Percentiles rank a stretch among this genome's conserved stretches.
Conservation (phyloP, 139 green algal genomes). For the Chlorella sp. region DNA sequence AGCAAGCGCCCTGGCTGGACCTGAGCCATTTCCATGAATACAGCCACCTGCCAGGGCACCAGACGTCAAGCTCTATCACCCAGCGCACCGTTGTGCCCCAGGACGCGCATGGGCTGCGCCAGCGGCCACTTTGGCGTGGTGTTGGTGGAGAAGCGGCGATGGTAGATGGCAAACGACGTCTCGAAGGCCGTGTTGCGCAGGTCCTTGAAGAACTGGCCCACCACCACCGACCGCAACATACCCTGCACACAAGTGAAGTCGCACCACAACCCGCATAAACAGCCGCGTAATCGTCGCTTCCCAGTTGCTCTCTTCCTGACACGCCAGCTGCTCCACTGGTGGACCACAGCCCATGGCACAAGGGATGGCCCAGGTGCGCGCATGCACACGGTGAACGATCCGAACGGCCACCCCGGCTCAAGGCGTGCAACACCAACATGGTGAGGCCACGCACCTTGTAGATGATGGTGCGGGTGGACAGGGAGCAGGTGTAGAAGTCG, state of each 20-base stretch:
- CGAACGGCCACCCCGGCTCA: too few species aligned
- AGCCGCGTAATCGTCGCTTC: neutral
- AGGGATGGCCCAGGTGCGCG: too few species aligned
- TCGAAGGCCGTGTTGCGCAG: slow-evolving; percentile 77
- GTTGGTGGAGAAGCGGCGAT: slow-evolving; percentile 99
- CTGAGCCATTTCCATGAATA: too few species aligned
- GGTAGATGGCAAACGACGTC: slow-evolving; percentile 95
- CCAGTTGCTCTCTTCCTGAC: too few species aligned
- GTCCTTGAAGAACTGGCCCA: slow-evolving; percentile 90
- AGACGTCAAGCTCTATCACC: too few species aligned
- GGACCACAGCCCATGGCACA: too few species aligned
- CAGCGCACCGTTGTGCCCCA: slow-evolving; percentile 99
- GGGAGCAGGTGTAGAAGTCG: slow-evolving; percentile 88
- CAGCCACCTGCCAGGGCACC: too few species aligned
- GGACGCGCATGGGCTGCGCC: slow-evolving; percentile 95
- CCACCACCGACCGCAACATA: slow-evolving; percentile 81
- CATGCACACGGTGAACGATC: too few species aligned
- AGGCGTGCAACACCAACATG: too few species aligned
- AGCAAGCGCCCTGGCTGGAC: too few species aligned
- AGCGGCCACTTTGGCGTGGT: slow-evolving; percentile 98
- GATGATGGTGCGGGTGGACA: slow-evolving; percentile 87
- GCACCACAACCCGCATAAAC: too few species aligned
- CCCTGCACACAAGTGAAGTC: slow-evolving; percentile 53
- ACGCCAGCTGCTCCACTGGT: too few species aligned
- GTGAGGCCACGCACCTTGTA: slow-evolving; percentile 97